Conservation (phyloP, 2,329 filamentous ascomycete genomes). For the Macrophomina phaseolina region DNA sequence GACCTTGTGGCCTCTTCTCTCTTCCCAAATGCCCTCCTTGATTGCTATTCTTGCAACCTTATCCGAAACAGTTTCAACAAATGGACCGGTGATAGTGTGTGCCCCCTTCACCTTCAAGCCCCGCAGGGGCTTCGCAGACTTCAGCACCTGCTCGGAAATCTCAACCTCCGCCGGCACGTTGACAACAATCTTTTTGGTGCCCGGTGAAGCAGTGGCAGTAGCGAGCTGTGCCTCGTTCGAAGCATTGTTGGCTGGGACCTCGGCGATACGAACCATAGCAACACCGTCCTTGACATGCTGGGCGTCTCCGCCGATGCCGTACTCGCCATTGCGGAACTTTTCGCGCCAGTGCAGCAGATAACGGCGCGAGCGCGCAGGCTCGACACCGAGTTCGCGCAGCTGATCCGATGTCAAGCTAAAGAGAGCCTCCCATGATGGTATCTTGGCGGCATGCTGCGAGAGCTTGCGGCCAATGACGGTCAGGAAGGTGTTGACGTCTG, state of each 20-base stretch:
- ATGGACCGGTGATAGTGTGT: slow-evolving; percentile 75
- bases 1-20: slow-evolving; percentile 84
- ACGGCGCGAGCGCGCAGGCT: slow-evolving; percentile 78
- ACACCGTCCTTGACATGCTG: slow-evolving; percentile 70
- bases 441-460: slow-evolving; percentile 80
- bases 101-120: slow-evolving; percentile 73
- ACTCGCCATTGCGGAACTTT: slow-evolving; percentile 76
- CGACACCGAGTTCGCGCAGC: slow-evolving; percentile 82
- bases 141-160: slow-evolving; percentile 29
- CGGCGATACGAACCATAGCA: slow-evolving; percentile 63
- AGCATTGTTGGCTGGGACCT: slow-evolving; percentile 50
- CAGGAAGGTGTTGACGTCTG: slow-evolving; percentile 84
- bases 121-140: slow-evolving; percentile 8
- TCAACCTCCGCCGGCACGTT: slow-evolving; percentile 60
- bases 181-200: slow-evolving; percentile 63
- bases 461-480: slow-evolving; percentile 89
- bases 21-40: slow-evolving; percentile 92
- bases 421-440: slow-evolving; percentile 87
- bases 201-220: slow-evolving; percentile 60
- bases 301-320: slow-evolving; percentile 84
- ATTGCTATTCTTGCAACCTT: slow-evolving; percentile 70
- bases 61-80: slow-evolving; percentile 71
- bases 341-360: slow-evolving; percentile 91
- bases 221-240: slow-evolving; percentile 34
- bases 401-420: slow-evolving; percentile 81